Evolutionary conservation across 2,329 filamentous ascomycete species (phyloP).

Genomic region (Aspergillus proliferans): DNA sequence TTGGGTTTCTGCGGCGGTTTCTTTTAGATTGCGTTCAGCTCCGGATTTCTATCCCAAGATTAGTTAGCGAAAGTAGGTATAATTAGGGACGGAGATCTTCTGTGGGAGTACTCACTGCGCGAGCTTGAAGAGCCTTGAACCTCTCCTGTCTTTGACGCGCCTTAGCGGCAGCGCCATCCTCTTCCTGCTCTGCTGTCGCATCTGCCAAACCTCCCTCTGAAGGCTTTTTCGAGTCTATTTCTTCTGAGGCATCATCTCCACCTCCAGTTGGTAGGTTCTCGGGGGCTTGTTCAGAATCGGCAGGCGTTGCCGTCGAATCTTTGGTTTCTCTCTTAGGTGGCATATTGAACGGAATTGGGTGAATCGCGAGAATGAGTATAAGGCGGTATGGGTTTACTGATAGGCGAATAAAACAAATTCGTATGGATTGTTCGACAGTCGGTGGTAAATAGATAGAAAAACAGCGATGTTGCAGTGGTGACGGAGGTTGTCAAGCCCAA

Average conservation of each 20-base stretch:
- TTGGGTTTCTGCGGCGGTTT: conserved; percentile 76
- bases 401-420: background rate
- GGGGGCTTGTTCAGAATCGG: conserved; percentile 7
- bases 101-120: conserved; percentile 48
- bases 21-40: conserved; percentile 62
- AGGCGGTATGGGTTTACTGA: too few relatives aligned
- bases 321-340: conserved; percentile 6
- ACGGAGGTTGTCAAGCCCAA: too few relatives aligned
- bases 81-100: background rate
- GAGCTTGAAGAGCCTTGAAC: conserved; percentile 81
- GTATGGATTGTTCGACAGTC: background rate
- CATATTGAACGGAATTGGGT: conserved; percentile 5
- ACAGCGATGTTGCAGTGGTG: too few relatives aligned
- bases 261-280: conserved; percentile 7
- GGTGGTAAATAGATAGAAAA: too few relatives aligned
- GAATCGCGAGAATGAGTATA: background rate
- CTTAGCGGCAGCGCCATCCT: conserved; percentile 23
- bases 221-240: conserved; percentile 8
- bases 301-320: conserved; percentile 7
- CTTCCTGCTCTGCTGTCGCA: conserved; percentile 7
- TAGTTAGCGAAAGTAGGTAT: conserved; percentile 8
- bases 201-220: background rate
- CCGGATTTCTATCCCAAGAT: conserved; percentile 34
- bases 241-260: conserved; percentile 5
- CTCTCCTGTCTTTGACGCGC: conserved; percentile 64